Conservation (phyloP, 2,329 filamentous ascomycete genomes). For the Fusarium oligoseptatum region DNA sequence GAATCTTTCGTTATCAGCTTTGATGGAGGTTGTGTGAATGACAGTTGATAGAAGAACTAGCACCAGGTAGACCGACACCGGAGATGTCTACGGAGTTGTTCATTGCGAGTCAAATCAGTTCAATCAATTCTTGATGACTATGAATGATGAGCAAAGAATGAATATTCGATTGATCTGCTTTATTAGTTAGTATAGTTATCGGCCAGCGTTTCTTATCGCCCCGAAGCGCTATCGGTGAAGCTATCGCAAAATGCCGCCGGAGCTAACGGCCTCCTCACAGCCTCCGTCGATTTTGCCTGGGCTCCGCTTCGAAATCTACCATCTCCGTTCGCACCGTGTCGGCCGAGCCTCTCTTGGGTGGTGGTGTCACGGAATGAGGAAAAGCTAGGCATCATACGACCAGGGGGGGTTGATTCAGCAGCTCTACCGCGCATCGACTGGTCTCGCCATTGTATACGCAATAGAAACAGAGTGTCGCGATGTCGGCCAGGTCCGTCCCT, state of each 20-base stretch:
- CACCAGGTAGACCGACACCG: constrained; percentile 4
- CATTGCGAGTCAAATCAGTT: not conserved
- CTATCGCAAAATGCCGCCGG: constrained; percentile 5
- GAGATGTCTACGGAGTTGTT: not conserved
- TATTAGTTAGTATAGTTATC: not conserved
- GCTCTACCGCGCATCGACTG: constrained; percentile 1
- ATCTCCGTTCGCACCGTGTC: constrained; percentile 8
- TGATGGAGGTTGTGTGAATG: constrained; percentile 31
- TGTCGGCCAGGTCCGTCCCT: constrained; percentile 18
- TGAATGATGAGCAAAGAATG: not conserved
- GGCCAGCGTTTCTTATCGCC: not conserved
- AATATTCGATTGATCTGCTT: not conserved
- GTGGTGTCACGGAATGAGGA: not conserved
- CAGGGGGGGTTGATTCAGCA: constrained; percentile 17
- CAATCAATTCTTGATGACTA: not conserved
- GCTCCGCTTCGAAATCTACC: not conserved
- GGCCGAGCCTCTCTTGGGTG: not conserved
- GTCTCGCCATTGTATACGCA: constrained; percentile 5
- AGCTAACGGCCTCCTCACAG: not conserved
- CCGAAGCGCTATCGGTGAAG: constrained; percentile 4
- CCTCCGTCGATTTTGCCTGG: not conserved
- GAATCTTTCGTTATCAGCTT: constrained; percentile 15
- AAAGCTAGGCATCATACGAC: constrained; percentile 17
- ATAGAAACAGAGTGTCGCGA: constrained; percentile 8
- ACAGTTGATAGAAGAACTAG: constrained; percentile 5